Evolutionary conservation across 306 rosid species (phyloP), one percentile per base, ranked within the genome.

Genomic region (Gillenia trifoliata): DNA sequence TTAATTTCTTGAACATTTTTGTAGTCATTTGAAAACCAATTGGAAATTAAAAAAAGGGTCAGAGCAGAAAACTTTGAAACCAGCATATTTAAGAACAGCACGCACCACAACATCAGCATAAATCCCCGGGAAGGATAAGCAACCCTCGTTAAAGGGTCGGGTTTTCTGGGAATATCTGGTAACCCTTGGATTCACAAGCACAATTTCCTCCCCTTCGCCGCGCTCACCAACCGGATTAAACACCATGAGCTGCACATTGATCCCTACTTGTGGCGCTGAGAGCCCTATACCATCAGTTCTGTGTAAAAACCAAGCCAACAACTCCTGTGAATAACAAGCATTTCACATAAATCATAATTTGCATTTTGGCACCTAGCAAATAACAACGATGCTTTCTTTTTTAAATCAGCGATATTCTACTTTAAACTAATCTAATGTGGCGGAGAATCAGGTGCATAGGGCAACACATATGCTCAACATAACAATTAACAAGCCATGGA

Each of bases 211-310:
- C 71, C 97, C 98, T 78, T 88, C 89, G 29, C 92, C 96, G 19
- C 88, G 95, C 71, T 87, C 97, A 10, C 96, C 98, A 41, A 79
- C 90, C 5, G 95, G 89, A 74, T 88, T 94, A 78, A 94, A 91
- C 77, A 91, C 98, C 98, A 94, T 91, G 36, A 94, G 96, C 85
- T 81, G 95, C 69, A 90, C 88, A 85, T 90, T 91, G 38, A 94
- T 71, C 75, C 98, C 98, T 12, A 94, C 96, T 88, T 94, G 97
- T 55, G 98, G 98, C 38, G 98, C 96, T 3, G 96, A 87, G 71
- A 94, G 97, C 75, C 98, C 98, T 77, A 94, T 90, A 25, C 98
- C 98, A 74, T 94, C 93, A 54, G 98, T 94, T 83, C 97, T 93
- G 92, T 34, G 64, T 75, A 84, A 77, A 86, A 82, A 52, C 81